Base-by-base conservation (phyloP, 148 eudicot genomes). In the Simmondsia chinensis region DNA sequence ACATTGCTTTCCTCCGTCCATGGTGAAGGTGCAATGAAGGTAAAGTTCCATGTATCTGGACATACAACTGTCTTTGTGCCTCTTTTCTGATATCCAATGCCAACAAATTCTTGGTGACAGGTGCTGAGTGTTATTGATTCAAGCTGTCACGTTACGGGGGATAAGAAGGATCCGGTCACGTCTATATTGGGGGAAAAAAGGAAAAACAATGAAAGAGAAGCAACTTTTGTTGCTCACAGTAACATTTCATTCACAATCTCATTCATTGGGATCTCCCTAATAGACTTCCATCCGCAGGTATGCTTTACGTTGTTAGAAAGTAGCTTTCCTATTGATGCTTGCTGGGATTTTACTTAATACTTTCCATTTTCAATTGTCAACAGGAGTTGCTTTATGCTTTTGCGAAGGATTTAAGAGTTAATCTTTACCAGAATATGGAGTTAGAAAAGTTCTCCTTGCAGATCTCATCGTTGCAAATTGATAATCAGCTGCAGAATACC, bases 1-100 rank as follows among this genome's bases (percentile, higher is more conserved):
- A 81, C 75, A 28, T 70, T 89, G 73, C 48, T 81, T 40, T 61
- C 85, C 42, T 73, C 93, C 39, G 84, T 89, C 57, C 93, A 74
- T 59, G 86, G 95, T 40, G 97, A 89, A 79, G 95, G 95, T 57
- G 97, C 87, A 54, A 56, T 76, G 50, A 89, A 89, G 95, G 97
- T 88, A 31, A 39, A 22, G 28, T 37, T 39, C 12, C 46, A 9
- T 33, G 26, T 33, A 19, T 66, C 26, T 45, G 5, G 4, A 16
- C 22, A 14, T 23, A 23, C 7, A 12, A 44, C 1, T 10, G 14
- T 42, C 21, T 16, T 19, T 5, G 10, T 7, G 32, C 31, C 0
- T 20, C 19, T 38, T 35, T 12, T 37, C 45, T 59, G 21, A 19
- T 65, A 12, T n/a, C 30, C 38, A 28, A 24, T 2, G 20, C 18